Evolutionary conservation across 805 yeast species (phyloP).

Genomic region (Yarrowia porcina): DNA sequence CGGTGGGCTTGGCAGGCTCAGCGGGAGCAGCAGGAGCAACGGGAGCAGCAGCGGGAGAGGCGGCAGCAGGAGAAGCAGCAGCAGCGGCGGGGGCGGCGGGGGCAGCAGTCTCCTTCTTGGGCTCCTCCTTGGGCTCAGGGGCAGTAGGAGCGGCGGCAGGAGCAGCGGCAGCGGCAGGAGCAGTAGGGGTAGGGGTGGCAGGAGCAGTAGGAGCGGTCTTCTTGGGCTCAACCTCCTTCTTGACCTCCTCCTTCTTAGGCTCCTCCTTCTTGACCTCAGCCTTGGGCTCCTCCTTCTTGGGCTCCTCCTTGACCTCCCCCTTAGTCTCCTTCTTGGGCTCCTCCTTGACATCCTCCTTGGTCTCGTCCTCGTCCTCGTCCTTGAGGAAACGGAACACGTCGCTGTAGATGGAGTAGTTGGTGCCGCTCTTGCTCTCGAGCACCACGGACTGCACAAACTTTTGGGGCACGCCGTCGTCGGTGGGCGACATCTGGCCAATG

Average conservation of each 20-base stretch:
- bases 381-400: slow-evolving; percentile 41
- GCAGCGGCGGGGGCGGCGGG: neutral
- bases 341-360: slow-evolving; percentile 27
- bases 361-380: slow-evolving; percentile 35
- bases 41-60: no score
- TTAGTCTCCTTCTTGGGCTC: slow-evolving; percentile 24
- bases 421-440: slow-evolving; percentile 32
- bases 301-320: neutral
- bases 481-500: slow-evolving; percentile 42
- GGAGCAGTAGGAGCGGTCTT: slow-evolving; percentile 6
- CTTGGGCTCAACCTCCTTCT: neutral
- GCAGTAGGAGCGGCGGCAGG: neutral
- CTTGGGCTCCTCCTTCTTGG: neutral
- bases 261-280: neutral
- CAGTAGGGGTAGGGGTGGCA: neutral
- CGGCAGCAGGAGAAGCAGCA: neutral
- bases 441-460: slow-evolving; percentile 44
- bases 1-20: slow-evolving; percentile 29
- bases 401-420: slow-evolving; percentile 39
- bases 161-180: neutral
- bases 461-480: slow-evolving; percentile 35
- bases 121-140: neutral
- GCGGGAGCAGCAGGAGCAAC: slow-evolving; percentile 10
- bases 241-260: neutral
- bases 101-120: neutral